Evolutionary conservation across 306 rosid genomes (phyloP).

Genomic region (Lupinus albus): DNA sequence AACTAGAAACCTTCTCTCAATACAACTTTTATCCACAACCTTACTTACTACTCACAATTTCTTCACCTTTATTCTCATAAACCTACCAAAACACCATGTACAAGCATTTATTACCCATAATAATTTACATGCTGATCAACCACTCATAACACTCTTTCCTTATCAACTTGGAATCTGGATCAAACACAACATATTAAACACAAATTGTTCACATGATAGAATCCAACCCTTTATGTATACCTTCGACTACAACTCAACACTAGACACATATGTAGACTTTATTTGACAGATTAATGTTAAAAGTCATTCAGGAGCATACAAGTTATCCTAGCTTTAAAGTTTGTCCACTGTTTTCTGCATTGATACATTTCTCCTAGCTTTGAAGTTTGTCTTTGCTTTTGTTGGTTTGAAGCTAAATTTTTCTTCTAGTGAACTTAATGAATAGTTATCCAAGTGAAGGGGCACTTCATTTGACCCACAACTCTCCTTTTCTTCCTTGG

Average conservation of each 20-base stretch:
- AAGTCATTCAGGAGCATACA: constrained; percentile 37
- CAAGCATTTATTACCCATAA: no score
- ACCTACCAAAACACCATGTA: no score
- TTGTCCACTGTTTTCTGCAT: constrained; percentile 56
- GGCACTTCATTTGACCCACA: constrained; percentile 89
- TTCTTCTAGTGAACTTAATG: constrained; percentile 46
- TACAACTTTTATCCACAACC: no score
- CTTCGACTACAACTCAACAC: constrained; percentile 16
- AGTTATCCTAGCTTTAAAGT: constrained; percentile 47
- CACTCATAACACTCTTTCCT: no score
- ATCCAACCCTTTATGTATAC: constrained; percentile 26
- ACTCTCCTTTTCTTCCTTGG: constrained; percentile 83
- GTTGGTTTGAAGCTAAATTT: constrained; percentile 42
- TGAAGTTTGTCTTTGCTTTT: constrained; percentile 46
- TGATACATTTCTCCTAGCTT: constrained; percentile 54
- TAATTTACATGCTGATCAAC: no score
- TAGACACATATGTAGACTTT: constrained; percentile 22
- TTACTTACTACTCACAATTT: no score
- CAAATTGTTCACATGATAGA: constrained; percentile 39
- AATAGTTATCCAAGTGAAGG: constrained; percentile 55
- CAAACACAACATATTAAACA: background rate
- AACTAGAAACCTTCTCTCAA: no score
- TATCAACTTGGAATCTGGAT: background rate
- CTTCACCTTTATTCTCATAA: no score
- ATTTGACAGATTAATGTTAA: constrained; percentile 18